Base-by-base conservation (phyloP, 345 rosid genomes). In the Microcos paniculata region DNA sequence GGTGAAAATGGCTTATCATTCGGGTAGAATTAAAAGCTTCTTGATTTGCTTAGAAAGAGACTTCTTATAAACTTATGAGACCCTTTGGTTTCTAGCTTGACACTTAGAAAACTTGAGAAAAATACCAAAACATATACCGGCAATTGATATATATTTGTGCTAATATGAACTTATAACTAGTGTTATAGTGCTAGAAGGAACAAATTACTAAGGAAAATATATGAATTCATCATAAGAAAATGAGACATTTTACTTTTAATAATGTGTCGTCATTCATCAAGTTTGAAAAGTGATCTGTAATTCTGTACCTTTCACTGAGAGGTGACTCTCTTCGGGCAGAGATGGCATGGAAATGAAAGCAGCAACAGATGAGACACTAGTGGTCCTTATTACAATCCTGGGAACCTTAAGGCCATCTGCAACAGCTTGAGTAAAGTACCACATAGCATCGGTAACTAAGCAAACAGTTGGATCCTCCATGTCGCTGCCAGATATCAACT, bases 401-500 rank as follows among this genome's bases (percentile, higher is more conserved):
- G 82, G 78, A 33, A 90, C 75, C 65, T 84, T 73, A 42, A 89
- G 70, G n/a, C 62, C 74, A 16, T 85, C 72, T 10, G 89, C 87
- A 18, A 82, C 76, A 35, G 67, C 71, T 35, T 80, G 82, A 66
- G 87, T 30, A 76, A 30, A 86, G 62, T 76, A 48, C 89, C 87
- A 86, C 0, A 77, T 12, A 45, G 81, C 86, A 80, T 92, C 92
- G 2, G 84, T 70, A n/a, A 90, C 79, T 43, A 92, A 72, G 77
- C 92, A 88, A 51, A 84, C 71, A 48, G 82, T 62, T 4, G 45
- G 78, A n/a, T n/a, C n/a, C n/a, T 74, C 88, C 74, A 82, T 74
- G 35, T 4, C 45, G 0, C 8, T 49, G 10, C 28, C 57, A 10
- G 81, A 67, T 26, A 86, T 13, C 81, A 86, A 73, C 72, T 80